These are phyloP conservation scores for Cyamopsis tetragonoloba DNA, from an alignment of 306 rosid species.

Conservation along the genomic window DNA sequence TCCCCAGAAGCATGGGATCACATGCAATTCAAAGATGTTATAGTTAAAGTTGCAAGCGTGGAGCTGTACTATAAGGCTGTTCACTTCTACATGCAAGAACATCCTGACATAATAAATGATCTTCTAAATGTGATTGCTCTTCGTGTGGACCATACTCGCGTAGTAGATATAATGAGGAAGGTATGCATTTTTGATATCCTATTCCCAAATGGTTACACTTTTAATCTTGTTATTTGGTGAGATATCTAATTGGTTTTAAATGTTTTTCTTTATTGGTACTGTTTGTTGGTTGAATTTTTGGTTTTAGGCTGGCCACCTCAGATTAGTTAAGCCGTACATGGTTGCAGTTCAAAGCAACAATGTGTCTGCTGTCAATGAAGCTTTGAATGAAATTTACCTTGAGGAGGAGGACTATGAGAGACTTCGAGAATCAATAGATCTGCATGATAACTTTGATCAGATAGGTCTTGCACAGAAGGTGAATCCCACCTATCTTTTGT, in stretches of 20 bases:
- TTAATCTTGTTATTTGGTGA: not conserved
- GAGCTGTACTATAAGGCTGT: slow-evolving; percentile 95
- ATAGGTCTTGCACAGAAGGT: slow-evolving; percentile 96
- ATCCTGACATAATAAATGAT: slow-evolving; percentile 89
- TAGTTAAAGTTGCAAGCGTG: slow-evolving; percentile 94
- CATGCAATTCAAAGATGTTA: slow-evolving; percentile 94
- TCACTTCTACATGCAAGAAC: slow-evolving; percentile 94
- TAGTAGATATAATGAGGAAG: slow-evolving; percentile 93
- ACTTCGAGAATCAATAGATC: slow-evolving; percentile 90
- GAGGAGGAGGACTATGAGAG: slow-evolving; percentile 97
- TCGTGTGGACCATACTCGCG: slow-evolving; percentile 96
- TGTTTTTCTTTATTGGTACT: not conserved
- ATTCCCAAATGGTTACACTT: not conserved
- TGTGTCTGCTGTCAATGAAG: slow-evolving; percentile 90
- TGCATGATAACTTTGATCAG: slow-evolving; percentile 89
- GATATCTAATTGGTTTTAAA: slow-evolving; percentile 8
- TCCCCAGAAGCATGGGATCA: slow-evolving; percentile 99
- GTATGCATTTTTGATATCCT: slow-evolving; percentile 33
- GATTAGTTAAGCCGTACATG: slow-evolving; percentile 94
- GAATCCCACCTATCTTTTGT: slow-evolving; percentile 4
- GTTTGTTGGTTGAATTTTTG: not conserved
- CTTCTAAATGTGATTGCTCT: slow-evolving; percentile 88
- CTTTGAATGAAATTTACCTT: slow-evolving; percentile 81
- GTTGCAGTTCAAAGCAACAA: slow-evolving; percentile 97
- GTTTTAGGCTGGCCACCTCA: slow-evolving; percentile 86